Evolutionary conservation across 306 rosid species (phyloP).

Genomic region (Prunus kanzakura): DNA sequence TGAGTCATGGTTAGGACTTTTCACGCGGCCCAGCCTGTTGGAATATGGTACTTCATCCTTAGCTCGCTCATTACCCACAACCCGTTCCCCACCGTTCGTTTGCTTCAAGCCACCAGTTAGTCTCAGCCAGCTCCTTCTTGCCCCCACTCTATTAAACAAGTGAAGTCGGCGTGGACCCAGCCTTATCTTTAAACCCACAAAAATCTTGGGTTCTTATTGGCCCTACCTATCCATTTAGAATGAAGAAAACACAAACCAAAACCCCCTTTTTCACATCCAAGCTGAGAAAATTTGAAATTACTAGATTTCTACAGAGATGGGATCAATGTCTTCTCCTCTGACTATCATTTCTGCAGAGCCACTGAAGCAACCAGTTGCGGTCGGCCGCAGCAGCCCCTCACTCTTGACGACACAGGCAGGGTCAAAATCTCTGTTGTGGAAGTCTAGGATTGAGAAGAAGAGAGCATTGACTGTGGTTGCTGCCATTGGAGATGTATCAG

Average conservation of each 20-base stretch:
- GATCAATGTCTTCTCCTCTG: slow-evolving; percentile 36
- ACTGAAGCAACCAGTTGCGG: background rate
- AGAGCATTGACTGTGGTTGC: slow-evolving; percentile 54
- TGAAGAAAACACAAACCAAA: background rate
- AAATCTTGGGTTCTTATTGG: slow-evolving; percentile 7
- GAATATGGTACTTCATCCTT: background rate
- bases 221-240: slow-evolving; percentile 13
- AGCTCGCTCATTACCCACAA: background rate
- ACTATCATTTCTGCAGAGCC: slow-evolving; percentile 34
- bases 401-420: slow-evolving; percentile 12
- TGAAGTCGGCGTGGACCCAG: slow-evolving; percentile 10
- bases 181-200: slow-evolving; percentile 10
- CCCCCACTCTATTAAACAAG: background rate
- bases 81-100: background rate
- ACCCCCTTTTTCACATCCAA: background rate
- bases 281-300: background rate
- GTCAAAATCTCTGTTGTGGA: slow-evolving; percentile 18
- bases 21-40: background rate
- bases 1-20: background rate
- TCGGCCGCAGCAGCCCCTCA: background rate
- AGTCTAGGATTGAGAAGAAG: slow-evolving; percentile 21
- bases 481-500: slow-evolving; percentile 74
- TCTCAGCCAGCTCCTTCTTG: background rate
- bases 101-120: background rate
- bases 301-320: slow-evolving; percentile 32